Evolutionary conservation across 1,284 basidiomycete species (phyloP), one percentile per base, ranked within the genome.

Genomic region (Trametes polyzona): DNA sequence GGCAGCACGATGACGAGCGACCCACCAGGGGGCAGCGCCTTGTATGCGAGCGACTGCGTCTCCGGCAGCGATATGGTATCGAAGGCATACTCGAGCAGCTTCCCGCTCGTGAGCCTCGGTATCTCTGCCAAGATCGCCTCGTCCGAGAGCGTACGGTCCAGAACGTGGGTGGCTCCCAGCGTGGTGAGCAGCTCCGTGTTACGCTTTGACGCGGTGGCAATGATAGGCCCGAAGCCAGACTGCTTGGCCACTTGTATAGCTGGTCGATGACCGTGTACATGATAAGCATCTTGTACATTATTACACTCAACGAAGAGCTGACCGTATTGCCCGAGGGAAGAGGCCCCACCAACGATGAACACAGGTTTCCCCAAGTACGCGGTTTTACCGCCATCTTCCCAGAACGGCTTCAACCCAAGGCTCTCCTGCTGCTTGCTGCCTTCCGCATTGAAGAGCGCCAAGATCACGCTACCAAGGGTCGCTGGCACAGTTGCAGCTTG

Each of bases 321-420:
- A 73, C 76, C 66, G 56, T 72, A 80, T 60, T 72, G 70, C 12
- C 81, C 80, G 8, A 80, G 75, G 12, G 75, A 75, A 0, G 74
- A 72, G 2, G 78, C 67, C 7, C 80, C 81, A 14, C 78, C 80
- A 50, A 79, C 64, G 47, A 82, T 69, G 48, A 82, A 59, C 32
- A 78, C 69, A 1, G 78, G 71, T 52, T 73, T 71, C 12, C 69
- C 67, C 0, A 67, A 52, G 61, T 76, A 77, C 48, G 76, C 77
- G 12, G 72, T 72, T 2, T 71, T 58, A 3, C 73, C 73, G 10
- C 63, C 67, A 30, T 68, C 66, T 17, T 65, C 64, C 61, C 71
- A 68, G 2, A 64, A 19, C 1, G 75, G 68, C n/a, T 48, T 53
- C 66, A 75, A 43, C 65, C 67, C 52, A 56, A 76, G 63, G 8